A percentile compares a stretch with the other conserved stretches of the same genome.
These are phyloP conservation scores for Lactarius pseudohatsudake DNA, from an alignment of 768 basidiomycete genomes.

Conservation along the genomic window DNA sequence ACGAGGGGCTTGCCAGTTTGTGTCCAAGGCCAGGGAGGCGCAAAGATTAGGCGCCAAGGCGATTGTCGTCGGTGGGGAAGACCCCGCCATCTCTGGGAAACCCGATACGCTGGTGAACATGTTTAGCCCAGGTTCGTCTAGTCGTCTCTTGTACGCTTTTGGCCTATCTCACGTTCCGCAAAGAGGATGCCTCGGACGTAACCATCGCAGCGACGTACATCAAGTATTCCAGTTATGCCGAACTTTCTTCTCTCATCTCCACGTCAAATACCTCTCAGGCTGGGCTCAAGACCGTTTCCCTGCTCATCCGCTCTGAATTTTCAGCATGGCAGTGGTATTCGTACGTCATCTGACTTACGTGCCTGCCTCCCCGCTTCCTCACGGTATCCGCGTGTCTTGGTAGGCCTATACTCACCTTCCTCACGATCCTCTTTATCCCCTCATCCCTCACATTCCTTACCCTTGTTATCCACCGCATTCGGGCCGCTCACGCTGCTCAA, in stretches of 20 bases:
- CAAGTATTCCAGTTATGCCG: slow-evolving; percentile 74
- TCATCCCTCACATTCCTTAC: slow-evolving; percentile 87
- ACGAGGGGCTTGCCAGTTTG: slow-evolving; percentile 87
- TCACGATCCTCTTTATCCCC: slow-evolving; percentile 87
- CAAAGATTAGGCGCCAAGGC: slow-evolving; percentile 73
- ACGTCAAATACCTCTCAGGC: slow-evolving; percentile 78
- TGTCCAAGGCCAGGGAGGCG: slow-evolving; percentile 66
- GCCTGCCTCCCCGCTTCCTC: slow-evolving; percentile 10
- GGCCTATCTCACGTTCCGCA: slow-evolving; percentile 15
- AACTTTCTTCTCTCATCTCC: slow-evolving; percentile 66
- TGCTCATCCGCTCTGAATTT: slow-evolving; percentile 75
- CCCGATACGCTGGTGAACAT: slow-evolving; percentile 84
- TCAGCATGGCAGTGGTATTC: slow-evolving; percentile 93
- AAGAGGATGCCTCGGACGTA: slow-evolving; percentile 86
- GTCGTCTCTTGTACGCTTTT: slow-evolving; percentile 16
- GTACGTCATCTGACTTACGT: slow-evolving; percentile 44
- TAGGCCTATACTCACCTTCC: slow-evolving; percentile 83
- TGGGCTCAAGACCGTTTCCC: slow-evolving; percentile 69
- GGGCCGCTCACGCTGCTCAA: slow-evolving; percentile 76
- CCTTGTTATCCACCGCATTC: slow-evolving; percentile 84
- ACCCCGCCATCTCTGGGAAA: slow-evolving; percentile 60
- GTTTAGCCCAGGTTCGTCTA: slow-evolving; percentile 78
- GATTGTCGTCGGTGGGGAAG: slow-evolving; percentile 88
- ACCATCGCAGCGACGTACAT: slow-evolving; percentile 86
- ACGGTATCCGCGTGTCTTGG: slow-evolving; percentile 22